Evolutionary conservation across 768 basidiomycete genomes (phyloP).

Genomic region (Lactarius akahatsu): DNA sequence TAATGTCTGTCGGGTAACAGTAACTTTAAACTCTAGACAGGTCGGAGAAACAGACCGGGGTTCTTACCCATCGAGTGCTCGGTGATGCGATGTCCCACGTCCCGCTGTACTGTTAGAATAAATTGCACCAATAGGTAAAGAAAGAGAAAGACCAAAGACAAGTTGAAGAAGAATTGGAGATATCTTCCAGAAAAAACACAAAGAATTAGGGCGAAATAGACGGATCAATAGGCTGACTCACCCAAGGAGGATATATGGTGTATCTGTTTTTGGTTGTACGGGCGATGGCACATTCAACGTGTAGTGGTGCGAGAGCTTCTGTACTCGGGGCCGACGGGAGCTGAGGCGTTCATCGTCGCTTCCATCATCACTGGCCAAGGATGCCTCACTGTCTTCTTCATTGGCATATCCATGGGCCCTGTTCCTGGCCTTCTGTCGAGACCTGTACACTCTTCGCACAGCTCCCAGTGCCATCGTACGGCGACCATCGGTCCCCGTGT

Average conservation of each 20-base stretch:
- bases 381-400: constrained; percentile 38
- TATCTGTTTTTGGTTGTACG: constrained; percentile 54
- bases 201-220: constrained; percentile 15
- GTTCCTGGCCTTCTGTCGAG: constrained; percentile 50
- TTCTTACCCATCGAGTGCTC: constrained; percentile 85
- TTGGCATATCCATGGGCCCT: constrained; percentile 29
- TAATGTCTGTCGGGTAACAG: constrained; percentile 57
- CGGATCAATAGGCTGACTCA: constrained; percentile 41
- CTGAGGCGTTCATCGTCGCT: constrained; percentile 34
- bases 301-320: constrained; percentile 73
- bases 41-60: constrained; percentile 4
- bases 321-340: constrained; percentile 38
- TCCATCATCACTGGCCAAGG: constrained; percentile 51
- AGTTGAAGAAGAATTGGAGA: constrained; percentile 92
- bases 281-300: constrained; percentile 77
- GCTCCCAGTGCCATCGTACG: constrained; percentile 63
- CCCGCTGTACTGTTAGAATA: constrained; percentile 84
- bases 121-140: constrained; percentile 85
- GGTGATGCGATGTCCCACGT: constrained; percentile 82
- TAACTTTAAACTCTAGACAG: constrained; percentile 20
- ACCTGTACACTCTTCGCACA: constrained; percentile 62
- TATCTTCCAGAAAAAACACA: constrained; percentile 51
- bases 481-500: constrained; percentile 38
- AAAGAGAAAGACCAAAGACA: constrained; percentile 76
- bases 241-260: constrained; percentile 86